A percentile compares a stretch with the other conserved stretches of the same genome.
Conservation (phyloP, 75 land plant genomes). For the Chamaecyparis obtusa region DNA sequence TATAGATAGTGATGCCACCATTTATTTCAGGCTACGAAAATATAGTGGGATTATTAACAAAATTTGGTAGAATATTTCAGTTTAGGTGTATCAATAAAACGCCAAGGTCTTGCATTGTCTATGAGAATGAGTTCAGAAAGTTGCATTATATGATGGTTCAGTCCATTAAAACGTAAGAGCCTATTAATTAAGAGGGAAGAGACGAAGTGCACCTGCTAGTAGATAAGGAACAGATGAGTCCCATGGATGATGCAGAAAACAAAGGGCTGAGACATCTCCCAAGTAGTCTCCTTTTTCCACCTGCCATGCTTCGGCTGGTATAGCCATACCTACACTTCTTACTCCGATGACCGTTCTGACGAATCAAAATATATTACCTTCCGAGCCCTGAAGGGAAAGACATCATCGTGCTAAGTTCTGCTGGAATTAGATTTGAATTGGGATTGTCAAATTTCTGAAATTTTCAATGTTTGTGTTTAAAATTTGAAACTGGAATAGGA, state of each 20-base stretch:
- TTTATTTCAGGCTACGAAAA: no score
- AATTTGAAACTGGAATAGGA: no score
- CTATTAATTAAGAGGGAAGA: neutral
- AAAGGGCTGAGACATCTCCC: slow-evolving; percentile 11
- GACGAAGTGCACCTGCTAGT: slow-evolving; percentile 4
- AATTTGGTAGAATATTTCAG: neutral
- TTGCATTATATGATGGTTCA: neutral
- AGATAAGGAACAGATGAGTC: slow-evolving; percentile 4
- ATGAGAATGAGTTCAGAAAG: neutral
- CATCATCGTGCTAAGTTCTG: no score
- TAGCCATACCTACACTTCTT: neutral
- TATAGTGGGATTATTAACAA: neutral
- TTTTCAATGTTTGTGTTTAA: no score
- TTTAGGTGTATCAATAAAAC: neutral
- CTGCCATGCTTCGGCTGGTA: neutral
- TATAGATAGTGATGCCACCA: neutral
- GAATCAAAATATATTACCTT: neutral
- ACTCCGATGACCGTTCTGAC: neutral
- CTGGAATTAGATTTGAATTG: no score
- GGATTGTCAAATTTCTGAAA: no score
- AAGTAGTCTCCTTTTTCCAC: neutral
- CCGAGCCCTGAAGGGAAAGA: no score
- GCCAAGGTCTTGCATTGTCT: neutral
- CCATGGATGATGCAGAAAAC: neutral
- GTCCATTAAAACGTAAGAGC: neutral